These are phyloP conservation scores for Lagerstroemia fauriei DNA, from an alignment of 441 rosid species.

Conservation along the genomic window DNA sequence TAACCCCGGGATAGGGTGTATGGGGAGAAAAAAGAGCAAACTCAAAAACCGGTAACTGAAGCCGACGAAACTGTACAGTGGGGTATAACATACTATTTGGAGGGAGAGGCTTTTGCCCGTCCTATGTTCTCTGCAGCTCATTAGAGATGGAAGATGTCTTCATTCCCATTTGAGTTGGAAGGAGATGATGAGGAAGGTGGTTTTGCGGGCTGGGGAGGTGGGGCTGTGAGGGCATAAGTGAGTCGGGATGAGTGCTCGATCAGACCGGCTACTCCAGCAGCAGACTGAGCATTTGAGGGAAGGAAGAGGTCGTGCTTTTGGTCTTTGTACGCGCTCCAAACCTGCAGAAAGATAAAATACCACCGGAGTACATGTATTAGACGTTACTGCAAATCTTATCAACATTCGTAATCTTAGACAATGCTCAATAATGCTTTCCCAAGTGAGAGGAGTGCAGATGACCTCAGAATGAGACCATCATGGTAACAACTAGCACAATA, in stretches of 20 bases:
- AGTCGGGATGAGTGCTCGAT: conserved; percentile 78
- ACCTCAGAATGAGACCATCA: not conserved
- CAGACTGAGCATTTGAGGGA: conserved; percentile 88
- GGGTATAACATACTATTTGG: conserved; percentile 25
- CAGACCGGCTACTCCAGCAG: conserved; percentile 94
- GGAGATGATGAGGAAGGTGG: conserved; percentile 32
- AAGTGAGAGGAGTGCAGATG: not conserved
- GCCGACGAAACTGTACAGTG: conserved; percentile 42
- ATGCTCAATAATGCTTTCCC: not conserved
- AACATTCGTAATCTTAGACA: not conserved
- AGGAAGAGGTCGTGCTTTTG: conserved; percentile 97
- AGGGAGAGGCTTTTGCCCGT: not conserved
- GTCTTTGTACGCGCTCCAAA: conserved; percentile 94
- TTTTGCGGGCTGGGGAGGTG: conserved; percentile 50
- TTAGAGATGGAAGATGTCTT: conserved; percentile 20
- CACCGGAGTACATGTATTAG: not conserved
- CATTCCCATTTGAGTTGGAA: conserved; percentile 42
- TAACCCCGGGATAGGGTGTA: not conserved
- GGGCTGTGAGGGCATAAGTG: conserved; percentile 82
- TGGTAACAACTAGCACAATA: not conserved
- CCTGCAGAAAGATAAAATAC: conserved; percentile 40
- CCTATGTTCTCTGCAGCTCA: not conserved
- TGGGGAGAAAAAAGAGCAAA: not conserved
- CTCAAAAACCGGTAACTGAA: not conserved
- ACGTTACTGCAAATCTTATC: not conserved